Evolutionary conservation across 176 grass and related monocot genomes (phyloP), one percentile per base, ranked within the genome.

Genomic region (Pharus latifolius): DNA sequence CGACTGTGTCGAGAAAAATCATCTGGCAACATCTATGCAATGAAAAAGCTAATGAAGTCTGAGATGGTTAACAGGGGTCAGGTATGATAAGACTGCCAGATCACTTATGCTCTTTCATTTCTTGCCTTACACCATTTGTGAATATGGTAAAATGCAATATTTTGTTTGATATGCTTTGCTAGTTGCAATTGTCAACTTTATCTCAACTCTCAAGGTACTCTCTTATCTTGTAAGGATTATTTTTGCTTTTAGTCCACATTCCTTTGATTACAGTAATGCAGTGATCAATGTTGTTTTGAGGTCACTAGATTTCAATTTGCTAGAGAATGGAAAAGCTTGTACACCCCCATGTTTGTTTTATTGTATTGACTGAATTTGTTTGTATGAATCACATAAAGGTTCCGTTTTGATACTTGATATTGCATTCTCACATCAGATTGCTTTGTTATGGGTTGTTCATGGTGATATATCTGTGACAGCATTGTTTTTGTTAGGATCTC

Each of bases 41-140:
- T 89, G 86, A 89, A 89, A 73, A 89, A 89, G 38, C 72, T 89
- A 20, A 89, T 81, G 38, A 89, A 89, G 59, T 81, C 66, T 81
- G 86, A 89, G 24, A 89, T 89, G 86, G 60, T 89, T 80, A 76
- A 78, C 45, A 83, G 72, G 23, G 86, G 81, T 31, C 86, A 89
- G 86, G 86, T 84, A 85, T 22, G 30, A 49, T 5, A 58, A 56
- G 18, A 26, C 19, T 22, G 66, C 42, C 27, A 24, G 50, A 20
- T 9, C 56, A 33, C n/a, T 34, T 45, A 44, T 42, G 20, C 17
- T 11, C 46, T 56, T 56, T 64, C 2, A 68, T 65, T 57, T 64
- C 38, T 32, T 84, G 44, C 22, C 63, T 17, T 40, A 65, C 31
- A n/a, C n/a, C n/a, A n/a, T n/a, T 53, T 64, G 11, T 32, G 4